Evolutionary conservation across 2,329 filamentous ascomycete species (phyloP), one percentile per base, ranked within the genome.

Genomic region (Claviceps maximensis): DNA sequence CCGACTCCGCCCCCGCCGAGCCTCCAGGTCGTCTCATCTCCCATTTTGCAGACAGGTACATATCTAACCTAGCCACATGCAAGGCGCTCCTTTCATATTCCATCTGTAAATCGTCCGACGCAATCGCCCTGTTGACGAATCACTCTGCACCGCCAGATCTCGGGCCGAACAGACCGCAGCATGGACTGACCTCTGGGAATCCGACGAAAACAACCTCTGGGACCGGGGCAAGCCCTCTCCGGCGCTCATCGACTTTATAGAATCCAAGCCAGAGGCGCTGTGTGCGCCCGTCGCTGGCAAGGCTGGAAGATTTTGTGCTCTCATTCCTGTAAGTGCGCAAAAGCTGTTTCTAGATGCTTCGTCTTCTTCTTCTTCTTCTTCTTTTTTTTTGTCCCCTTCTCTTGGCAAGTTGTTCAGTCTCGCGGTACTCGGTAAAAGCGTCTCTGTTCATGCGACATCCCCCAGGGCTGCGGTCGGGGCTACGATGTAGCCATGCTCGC

Each of bases 401-500:
- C 33, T 13, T 13, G 5, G 36, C 15, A 38, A n/a, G 36, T 5
- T n/a, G 15, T 38, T n/a, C 36, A n/a, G 15, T 17, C 15, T n/a
- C 36, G 36, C 17, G 15, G 17, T 6, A n/a, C 36, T 38, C 15
- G 31, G 31, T 33, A 38, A 38, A 38, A 17, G 33, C 36, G 5
- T 17, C 4, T 38, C 5, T 38, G 36, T n/a, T 38, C 15, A 38
- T n/a, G 9, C 36, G 4, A 38, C n/a, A 17, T 17, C 15, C 15
- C 7, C 6, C 36, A 38, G 36, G 36, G 36, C 5, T 38, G 36
- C 36, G 36, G 36, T 38, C 36, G 36, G 5, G 36, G 36, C 36
- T 55, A 55, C 47, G 50, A 53, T 21, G 53, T 53, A 19, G 53
- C 47, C 31, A 55, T 53, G 53, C 53, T 55, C 13, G 53, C 36